These are phyloP conservation scores for Beauveria caledonica DNA, from an alignment of 2,329 filamentous ascomycete species.

Conservation along the genomic window DNA sequence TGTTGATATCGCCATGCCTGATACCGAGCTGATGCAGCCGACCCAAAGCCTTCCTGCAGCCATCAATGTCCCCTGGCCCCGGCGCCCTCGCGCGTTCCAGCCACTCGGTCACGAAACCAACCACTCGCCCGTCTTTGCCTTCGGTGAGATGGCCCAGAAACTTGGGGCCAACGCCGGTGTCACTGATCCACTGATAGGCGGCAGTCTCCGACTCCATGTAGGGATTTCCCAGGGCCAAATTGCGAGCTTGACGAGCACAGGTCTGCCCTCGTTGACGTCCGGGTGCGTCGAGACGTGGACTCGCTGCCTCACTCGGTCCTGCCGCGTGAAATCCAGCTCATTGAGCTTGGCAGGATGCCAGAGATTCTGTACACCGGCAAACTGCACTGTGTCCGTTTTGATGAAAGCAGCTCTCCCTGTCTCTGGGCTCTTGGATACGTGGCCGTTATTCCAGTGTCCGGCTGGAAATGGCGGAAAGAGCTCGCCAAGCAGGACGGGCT, in stretches of 20 bases:
- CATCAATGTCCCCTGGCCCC: conserved; percentile 20
- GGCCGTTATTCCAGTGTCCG: conserved; percentile 19
- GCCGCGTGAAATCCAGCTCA: conserved; percentile 18
- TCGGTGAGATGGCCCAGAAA: conserved; percentile 24
- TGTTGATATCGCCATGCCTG: conserved; percentile 27
- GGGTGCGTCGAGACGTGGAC: conserved; percentile 20
- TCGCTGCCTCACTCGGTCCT: conserved; percentile 17
- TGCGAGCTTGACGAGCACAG: conserved; percentile 21
- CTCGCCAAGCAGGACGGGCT: conserved; percentile 18
- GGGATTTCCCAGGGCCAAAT: conserved; percentile 21
- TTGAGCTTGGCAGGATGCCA: conserved; percentile 20
- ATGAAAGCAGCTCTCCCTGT: conserved; percentile 16
- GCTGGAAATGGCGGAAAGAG: conserved; percentile 21
- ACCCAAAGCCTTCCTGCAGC: conserved; percentile 20
- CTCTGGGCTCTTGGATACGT: conserved; percentile 14
- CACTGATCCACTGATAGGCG: conserved; percentile 21
- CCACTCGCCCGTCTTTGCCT: conserved; percentile 18
- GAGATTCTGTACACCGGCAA: conserved; percentile 15
- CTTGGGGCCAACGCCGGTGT: conserved; percentile 17
- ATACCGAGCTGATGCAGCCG: conserved; percentile 24
- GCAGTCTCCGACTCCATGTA: conserved; percentile 19
- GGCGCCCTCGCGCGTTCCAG: conserved; percentile 19
- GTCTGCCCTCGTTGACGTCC: conserved; percentile 15
- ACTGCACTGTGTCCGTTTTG: conserved; percentile 15
- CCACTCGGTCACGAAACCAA: conserved; percentile 21